Conservation (phyloP, 2,329 filamentous ascomycete genomes). For the Mycosphaerelloides madeirae region DNA sequence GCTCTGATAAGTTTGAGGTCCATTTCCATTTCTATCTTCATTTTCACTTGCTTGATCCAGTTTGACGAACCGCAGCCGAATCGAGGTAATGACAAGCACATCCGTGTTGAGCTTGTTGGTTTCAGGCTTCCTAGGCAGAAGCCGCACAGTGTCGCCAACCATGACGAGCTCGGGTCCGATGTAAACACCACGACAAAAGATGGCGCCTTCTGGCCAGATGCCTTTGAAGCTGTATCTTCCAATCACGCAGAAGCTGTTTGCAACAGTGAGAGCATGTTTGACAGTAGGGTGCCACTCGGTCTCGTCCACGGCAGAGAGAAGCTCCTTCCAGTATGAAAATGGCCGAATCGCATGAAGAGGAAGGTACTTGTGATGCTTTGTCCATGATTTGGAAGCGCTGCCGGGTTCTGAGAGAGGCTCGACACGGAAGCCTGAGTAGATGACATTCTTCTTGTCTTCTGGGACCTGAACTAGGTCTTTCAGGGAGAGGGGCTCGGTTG, state of each 20-base stretch:
- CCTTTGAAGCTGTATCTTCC: conserved; percentile 52
- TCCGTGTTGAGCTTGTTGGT: conserved; percentile 40
- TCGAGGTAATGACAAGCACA: conserved; percentile 51
- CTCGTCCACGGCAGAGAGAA: conserved; percentile 40
- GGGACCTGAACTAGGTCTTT: conserved; percentile 45
- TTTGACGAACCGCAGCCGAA: conserved; percentile 47
- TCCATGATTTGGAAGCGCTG: conserved; percentile 45
- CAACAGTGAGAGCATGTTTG: conserved; percentile 48
- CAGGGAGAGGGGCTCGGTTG: conserved; percentile 39
- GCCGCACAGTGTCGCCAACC: conserved; percentile 51
- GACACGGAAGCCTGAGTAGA: conserved; percentile 52
- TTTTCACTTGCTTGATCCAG: conserved; percentile 46
- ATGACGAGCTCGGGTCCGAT: conserved; percentile 54
- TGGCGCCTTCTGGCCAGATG: conserved; percentile 49
- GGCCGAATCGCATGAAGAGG: conserved; percentile 52
- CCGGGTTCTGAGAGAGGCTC: conserved; percentile 52
- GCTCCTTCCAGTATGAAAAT: conserved; percentile 50
- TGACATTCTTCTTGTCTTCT: conserved; percentile 40
- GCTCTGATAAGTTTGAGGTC: conserved; percentile 39
- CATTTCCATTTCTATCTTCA: conserved; percentile 39
- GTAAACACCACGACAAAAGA: conserved; percentile 53
- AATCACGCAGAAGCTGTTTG: conserved; percentile 50
- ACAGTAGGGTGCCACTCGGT: conserved; percentile 51
- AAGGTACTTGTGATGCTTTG: conserved; percentile 53
- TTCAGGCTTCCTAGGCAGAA: conserved; percentile 32